These are phyloP conservation scores for Penicillium verhagenii DNA, from an alignment of 495 filamentous ascomycete species.

Conservation along the genomic window DNA sequence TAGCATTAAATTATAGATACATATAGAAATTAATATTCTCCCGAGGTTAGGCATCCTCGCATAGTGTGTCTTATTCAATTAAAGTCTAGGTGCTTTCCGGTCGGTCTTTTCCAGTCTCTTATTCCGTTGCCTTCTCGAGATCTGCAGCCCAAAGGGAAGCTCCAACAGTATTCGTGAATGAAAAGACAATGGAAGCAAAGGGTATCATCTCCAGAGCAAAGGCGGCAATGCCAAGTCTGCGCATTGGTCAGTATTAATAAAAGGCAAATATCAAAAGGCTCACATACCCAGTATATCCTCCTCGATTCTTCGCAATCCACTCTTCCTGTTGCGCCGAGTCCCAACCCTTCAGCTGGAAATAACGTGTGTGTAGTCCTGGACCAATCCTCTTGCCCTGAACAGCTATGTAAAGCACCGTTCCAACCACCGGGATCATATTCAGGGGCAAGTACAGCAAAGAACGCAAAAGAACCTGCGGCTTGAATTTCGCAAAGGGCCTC, in stretches of 20 bases:
- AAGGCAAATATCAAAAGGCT: background rate
- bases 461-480: constrained; percentile 61
- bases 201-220: constrained; percentile 84
- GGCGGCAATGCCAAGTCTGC: constrained; percentile 74
- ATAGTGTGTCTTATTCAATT: background rate
- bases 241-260: constrained; percentile 15
- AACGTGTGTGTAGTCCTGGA: constrained; percentile 56
- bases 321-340: constrained; percentile 55
- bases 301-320: constrained; percentile 62
- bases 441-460: constrained; percentile 80
- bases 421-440: constrained; percentile 88
- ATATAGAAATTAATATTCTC: too few species aligned
- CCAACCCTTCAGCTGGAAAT: constrained; percentile 90
- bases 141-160: constrained; percentile 94
- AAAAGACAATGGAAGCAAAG: constrained; percentile 75
- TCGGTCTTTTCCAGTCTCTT: background rate
- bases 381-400: constrained; percentile 65
- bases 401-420: constrained; percentile 74
- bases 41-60: too few species aligned
- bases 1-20: background rate
- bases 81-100: background rate
- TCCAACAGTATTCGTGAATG: constrained; percentile 89
- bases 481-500: constrained; percentile 66
- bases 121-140: constrained; percentile 59
- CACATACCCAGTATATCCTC: constrained; percentile 75